phyloP scores from a whole-genome alignment of 1,284 basidiomycete species.

The Phellopilus nigrolimitatus region DNA sequence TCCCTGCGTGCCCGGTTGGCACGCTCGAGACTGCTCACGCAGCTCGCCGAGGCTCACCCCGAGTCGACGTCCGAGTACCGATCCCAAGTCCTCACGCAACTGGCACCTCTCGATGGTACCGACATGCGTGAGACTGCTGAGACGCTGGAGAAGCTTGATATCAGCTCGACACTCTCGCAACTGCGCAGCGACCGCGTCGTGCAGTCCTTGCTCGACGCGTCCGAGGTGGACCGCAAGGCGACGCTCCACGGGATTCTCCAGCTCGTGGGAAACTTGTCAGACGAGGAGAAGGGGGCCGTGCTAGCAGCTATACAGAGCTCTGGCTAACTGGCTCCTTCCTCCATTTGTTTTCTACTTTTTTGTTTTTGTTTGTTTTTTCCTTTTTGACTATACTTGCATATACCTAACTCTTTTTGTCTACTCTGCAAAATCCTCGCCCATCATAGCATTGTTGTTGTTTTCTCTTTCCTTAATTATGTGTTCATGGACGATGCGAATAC shows the following conservation, averaged over 20 bases:
- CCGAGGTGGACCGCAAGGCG: constrained; percentile 65
- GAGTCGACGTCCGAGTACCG: constrained; percentile 58
- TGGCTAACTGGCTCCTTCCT: background rate
- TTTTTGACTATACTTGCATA: background rate
- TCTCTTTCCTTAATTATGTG: background rate
- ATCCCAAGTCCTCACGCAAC: constrained; percentile 48
- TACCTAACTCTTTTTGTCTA: background rate
- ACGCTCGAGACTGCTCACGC: constrained; percentile 54
- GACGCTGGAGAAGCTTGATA: constrained; percentile 62
- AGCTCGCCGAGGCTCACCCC: constrained; percentile 59
- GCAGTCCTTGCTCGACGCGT: constrained; percentile 54
- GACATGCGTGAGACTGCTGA: constrained; percentile 54
- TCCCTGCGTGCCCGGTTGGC: constrained; percentile 78
- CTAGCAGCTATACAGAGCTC: constrained; percentile 9
- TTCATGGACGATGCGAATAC: background rate
- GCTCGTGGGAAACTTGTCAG: constrained; percentile 62
- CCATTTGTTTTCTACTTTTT: background rate
- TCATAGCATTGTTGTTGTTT: background rate
- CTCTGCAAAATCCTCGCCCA: background rate
- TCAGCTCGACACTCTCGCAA: constrained; percentile 53
- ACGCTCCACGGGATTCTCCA: constrained; percentile 63
- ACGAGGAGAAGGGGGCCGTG: constrained; percentile 57
- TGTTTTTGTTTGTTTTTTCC: constrained; percentile 1
- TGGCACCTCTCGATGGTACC: constrained; percentile 52
- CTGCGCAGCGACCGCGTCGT: constrained; percentile 63